Base-by-base conservation (phyloP, 306 rosid species). In the Quercus alba region DNA sequence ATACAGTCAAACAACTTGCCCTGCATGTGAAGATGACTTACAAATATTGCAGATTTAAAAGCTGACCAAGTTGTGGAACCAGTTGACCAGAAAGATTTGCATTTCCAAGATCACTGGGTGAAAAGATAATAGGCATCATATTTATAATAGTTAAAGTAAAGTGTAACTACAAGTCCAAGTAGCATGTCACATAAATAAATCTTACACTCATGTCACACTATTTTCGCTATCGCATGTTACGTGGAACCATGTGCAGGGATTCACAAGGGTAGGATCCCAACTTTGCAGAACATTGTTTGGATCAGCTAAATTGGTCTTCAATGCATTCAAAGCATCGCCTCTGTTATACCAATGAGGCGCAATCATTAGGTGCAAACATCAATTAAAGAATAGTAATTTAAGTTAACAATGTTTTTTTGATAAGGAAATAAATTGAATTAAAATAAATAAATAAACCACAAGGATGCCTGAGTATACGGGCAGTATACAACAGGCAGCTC, bases 231-330 rank as follows among this genome's bases (percentile, higher is more conserved):
- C 90, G 85, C 99, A 95, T 20, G 97, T 89, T 70, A 95, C 97
- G 52, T 95, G 97, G 81, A 93, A 95, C 99, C 99, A 95, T 1
- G 98, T 91, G 76, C 98, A 95, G 70, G 99, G 99, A 90, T 93
- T 91, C 71, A 93, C 97, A 26, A 93, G 97, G 15, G 97, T 90
- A 23, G 96, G 81, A 88, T 93, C 97, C 99, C 99, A 96, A 82
- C 97, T 96, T 80, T 90, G 94, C 68, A 95, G 87, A 79, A 91
- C 97, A 78, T 87, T 92, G 77, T 91, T 91, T 75, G 99, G 98
- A 88, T 96, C 99, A n/a, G 7, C 76, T 84, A 96, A 73, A 84
- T 61, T 85, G 78, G 88, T 85, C 88, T 85, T 96, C 87, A 96
- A 85, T 17, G 98, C 92, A 86, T 90, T 89, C 82, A 96, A 84